Evolutionary conservation across 257 asterid species (phyloP), one percentile per base, ranked within the genome.

Genomic region (Fraxinus americana): DNA sequence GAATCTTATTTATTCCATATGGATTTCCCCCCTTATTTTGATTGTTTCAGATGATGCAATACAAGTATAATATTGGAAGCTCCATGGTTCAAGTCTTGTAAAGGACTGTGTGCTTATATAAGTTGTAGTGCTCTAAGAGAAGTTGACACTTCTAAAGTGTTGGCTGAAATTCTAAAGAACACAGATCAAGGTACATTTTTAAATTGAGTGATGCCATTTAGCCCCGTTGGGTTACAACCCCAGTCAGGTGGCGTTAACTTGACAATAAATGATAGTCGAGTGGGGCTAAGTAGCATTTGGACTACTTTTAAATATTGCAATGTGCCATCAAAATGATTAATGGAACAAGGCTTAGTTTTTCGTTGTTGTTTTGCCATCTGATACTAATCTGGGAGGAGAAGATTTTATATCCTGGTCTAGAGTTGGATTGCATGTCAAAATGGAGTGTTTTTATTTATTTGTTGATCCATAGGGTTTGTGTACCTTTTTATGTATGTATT

Each of bases 1-100:
- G 78, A 61, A 38, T 63, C 71, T 75, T 82, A 52, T 8, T 21
- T n/a, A 12, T 45, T 38, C 73, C 77, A 73, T n/a, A 21, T 75
- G 82, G 80, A 29, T 32, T 74, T 27, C 30, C 77, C 43, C 34
- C 39, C 43, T 12, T 1, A 27, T 41, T 65, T 30, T 61, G 32
- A 23, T 72, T 73, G 21, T 82, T 66, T 69, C 89, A 96, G 99
- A 96, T 86, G 97, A 92, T 71, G 91, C 88, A 27, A 89, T 93
- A 59, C 99, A 93, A 92, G 78, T 52, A 66, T 83, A 59, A 90
- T 93, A 41, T 63, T 92, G 92, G 94, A 90, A 79, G 93, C 97
- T 81, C 96, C 98, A 14, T 93, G 99, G 99, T 96, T 93, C 85
- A 93, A 88, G 83, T 87, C 91, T 25, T 91, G 97, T 82, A 83